These are phyloP conservation scores for Rhexocercosporidium sp. DNA, from an alignment of 2,329 filamentous ascomycete genomes.

Conservation along the genomic window DNA sequence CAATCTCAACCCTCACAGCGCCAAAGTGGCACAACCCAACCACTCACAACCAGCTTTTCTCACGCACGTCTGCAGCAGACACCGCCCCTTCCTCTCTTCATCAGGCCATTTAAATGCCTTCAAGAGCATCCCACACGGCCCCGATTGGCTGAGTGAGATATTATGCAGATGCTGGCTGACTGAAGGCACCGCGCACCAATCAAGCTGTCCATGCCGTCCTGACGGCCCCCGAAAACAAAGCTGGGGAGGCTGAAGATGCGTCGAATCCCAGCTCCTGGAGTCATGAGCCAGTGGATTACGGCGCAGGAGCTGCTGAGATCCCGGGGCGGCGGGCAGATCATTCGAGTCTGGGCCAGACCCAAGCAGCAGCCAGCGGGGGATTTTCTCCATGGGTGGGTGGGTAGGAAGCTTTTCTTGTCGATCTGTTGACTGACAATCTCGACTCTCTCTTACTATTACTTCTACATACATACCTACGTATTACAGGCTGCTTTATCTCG, in stretches of 20 bases:
- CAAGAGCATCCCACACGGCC: background rate
- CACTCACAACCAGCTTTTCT: slow-evolving; percentile 5
- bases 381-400: too few species aligned
- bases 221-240: background rate
- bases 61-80: background rate
- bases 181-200: slow-evolving; percentile 10
- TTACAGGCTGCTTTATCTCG: background rate
- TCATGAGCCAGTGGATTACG: background rate
- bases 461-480: background rate
- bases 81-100: slow-evolving; percentile 2
- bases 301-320: background rate
- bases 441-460: slow-evolving; percentile 13
- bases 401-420: slow-evolving; percentile 21
- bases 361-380: slow-evolving; percentile 11
- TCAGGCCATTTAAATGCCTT: background rate
- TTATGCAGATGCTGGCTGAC: background rate
- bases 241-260: slow-evolving; percentile 11
- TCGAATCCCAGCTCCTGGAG: background rate
- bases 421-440: slow-evolving; percentile 23
- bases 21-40: background rate
- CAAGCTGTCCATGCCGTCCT: background rate
- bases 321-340: slow-evolving; percentile 18
- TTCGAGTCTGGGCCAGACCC: background rate
- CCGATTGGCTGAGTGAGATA: slow-evolving; percentile 1
- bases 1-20: background rate